Base-by-base conservation (phyloP, 1,139 yeast species). In the Yarrowia galli region DNA sequence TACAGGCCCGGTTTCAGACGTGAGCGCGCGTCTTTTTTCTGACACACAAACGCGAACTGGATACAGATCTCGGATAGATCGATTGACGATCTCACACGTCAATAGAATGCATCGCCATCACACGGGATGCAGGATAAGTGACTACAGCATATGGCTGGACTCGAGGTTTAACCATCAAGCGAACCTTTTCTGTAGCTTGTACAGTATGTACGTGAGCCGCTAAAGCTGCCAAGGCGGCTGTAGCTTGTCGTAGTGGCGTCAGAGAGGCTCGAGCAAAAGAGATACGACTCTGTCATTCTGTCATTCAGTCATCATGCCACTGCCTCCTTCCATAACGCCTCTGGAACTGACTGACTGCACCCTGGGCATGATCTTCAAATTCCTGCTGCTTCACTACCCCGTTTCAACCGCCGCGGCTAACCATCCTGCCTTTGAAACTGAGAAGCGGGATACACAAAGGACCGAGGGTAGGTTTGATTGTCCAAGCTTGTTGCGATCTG, bases 401-500 rank as follows among this genome's bases (percentile, higher is more conserved):
- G 42, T 35, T 51, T 35, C 58, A 51, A 51, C 58, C 16, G 28
- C 35, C 60, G 60, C 60, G 60, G 60, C 9, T 53, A 36, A 53
- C 20, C 8, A 28, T 38, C 28, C 16, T 35, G 7, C 5, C 42
- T 20, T 28, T 35, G 58, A 51, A 51, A 51, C 58, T 20, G 28
- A n/a, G 38, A 2, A 28, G n/a, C 54, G 38, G 25, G 40, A 32
- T 3, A 49, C 56, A 49, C 25, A 49, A 32, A 49, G 56, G 18
- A 49, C 15, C 18, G n/a, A 7, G 20, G 53, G 38, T 51, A 51
- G 58, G 58, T 51, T 51, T 51, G 58, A 51, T 20, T 35, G 58
- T 51, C 58, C 42, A 35, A 48, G 53, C 53, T 48, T 48, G 53
- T 25, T 25, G 53, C 56, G 56, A 49, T 49, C 56, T 18, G 56